Evolutionary conservation across 768 basidiomycete genomes (phyloP).

Genomic region (Boletus sp.): DNA sequence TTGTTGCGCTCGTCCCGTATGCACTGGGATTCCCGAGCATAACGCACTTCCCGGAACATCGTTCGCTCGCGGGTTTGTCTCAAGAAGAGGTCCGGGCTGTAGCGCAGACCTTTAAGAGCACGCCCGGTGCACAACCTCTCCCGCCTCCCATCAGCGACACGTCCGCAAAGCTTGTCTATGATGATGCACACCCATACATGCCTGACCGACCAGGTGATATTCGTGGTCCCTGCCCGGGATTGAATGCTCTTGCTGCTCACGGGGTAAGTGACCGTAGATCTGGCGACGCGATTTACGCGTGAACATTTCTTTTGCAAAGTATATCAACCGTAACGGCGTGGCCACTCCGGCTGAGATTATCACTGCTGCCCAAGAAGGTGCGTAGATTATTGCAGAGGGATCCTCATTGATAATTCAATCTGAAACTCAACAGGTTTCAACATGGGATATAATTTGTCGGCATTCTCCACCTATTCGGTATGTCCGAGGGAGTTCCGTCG

Average conservation of each 20-base stretch:
- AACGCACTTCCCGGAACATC: conserved; percentile 16
- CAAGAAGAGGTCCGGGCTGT: conserved; percentile 13
- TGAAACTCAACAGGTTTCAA: conserved; percentile 15
- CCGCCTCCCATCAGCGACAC: conserved; percentile 24
- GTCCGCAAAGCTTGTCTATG: conserved; percentile 22
- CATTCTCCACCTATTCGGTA: conserved; percentile 23
- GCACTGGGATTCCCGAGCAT: conserved; percentile 13
- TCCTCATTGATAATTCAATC: neutral
- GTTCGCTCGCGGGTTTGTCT: conserved; percentile 22
- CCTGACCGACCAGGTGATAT: conserved; percentile 18
- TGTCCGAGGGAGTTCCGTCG: neutral
- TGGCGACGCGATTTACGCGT: neutral
- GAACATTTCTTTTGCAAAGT: conserved; percentile 6
- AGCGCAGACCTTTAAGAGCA: conserved; percentile 12
- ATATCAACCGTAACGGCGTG: conserved; percentile 19
- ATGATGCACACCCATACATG: conserved; percentile 15
- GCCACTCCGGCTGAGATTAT: conserved; percentile 23
- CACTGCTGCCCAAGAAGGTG: conserved; percentile 22
- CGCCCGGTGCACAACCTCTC: conserved; percentile 21
- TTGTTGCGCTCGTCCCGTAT: conserved; percentile 5
- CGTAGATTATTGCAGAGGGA: neutral
- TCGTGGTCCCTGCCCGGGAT: conserved; percentile 25
- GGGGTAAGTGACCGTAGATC: conserved; percentile 15
- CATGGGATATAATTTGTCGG: conserved; percentile 22
- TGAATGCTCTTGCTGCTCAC: conserved; percentile 27